phyloP scores from a whole-genome alignment of 2,329 filamentous ascomycete genomes.

The Diaporthe ampelina region DNA sequence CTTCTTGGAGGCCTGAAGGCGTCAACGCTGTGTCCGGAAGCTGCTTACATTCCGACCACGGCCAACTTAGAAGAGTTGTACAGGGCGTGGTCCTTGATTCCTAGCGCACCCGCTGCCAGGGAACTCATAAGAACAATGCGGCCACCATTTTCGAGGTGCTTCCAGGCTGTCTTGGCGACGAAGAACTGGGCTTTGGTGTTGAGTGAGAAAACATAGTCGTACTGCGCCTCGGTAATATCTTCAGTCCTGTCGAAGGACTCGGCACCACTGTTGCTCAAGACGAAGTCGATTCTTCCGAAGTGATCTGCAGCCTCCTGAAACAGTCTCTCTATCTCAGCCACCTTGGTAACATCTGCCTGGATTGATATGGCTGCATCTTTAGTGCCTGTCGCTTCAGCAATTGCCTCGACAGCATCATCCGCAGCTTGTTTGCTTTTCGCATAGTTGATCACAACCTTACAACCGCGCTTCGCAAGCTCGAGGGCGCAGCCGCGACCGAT shows the following conservation, averaged over 20 bases:
- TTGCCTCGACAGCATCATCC: slow-evolving; percentile 9
- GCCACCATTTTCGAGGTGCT: slow-evolving; percentile 14
- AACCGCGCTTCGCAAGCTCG: slow-evolving; percentile 11
- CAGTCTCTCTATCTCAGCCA: slow-evolving; percentile 10
- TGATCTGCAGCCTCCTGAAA: neutral
- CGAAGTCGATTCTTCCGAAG: slow-evolving; percentile 3
- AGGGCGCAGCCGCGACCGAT: slow-evolving; percentile 12
- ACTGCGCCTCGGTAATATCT: slow-evolving; percentile 3
- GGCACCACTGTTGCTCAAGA: slow-evolving; percentile 19
- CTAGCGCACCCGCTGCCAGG: slow-evolving; percentile 3
- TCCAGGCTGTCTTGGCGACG: slow-evolving; percentile 19
- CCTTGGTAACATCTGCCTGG: slow-evolving; percentile 20
- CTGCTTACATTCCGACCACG: neutral
- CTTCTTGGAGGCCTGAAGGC: too few species aligned
- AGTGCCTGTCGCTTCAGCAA: neutral
- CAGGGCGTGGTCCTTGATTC: slow-evolving; percentile 9
- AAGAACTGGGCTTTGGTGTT: slow-evolving; percentile 16
- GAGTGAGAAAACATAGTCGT: slow-evolving; percentile 13
- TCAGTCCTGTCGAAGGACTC: slow-evolving; percentile 21
- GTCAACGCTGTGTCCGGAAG: too few species aligned
- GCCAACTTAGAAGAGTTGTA: slow-evolving; percentile 16
- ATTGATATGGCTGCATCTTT: neutral
- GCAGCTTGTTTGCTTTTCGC: slow-evolving; percentile 22
- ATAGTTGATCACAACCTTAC: slow-evolving; percentile 2
- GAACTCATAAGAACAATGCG: slow-evolving; percentile 9